Evolutionary conservation across 2,329 filamentous ascomycete species (phyloP), one percentile per base, ranked within the genome.

Genomic region (Zasmidium citrigriseum): DNA sequence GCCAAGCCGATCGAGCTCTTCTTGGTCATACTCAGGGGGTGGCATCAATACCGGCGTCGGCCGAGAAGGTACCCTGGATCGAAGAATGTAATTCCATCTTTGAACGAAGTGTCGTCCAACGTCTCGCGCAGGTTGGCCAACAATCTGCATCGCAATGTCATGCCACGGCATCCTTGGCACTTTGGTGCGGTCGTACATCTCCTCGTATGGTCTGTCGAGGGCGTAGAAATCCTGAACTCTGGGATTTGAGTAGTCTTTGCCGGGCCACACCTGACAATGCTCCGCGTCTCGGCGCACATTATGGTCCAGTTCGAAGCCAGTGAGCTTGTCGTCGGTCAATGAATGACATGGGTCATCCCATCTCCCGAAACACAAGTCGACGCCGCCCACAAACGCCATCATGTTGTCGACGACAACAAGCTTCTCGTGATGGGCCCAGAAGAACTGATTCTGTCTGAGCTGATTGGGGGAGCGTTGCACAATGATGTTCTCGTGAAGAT

Each of bases 381-480:
- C 91, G 34, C 95, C 95, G 60, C 95, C 95, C 50, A 96, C 88
- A 73, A 99, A 98, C 11, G 93, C 95, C 51, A 98, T 87, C 54
- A 93, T 95, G 70, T 98, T 95, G 72, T 99, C 95, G 18, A 99
- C 90, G 44, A 99, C 87, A 70, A 92, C 93, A n/a, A 99, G 84
- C 76, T 99, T 99, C 74, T 99, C 95, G 76, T 99, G 95, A 72
- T 99, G 95, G 1, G 95, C 95, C 82, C 96, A 99, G 80, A 99
- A 99, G 79, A 99, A 99, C 47, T 96, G 96, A 69, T 98, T 98
- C 77, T 99, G 96, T 70, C 96, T 90, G 76, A 98, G 93, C 75
- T 99, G 95, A 68, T 99, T 97, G 0, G 95, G 95, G 2, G 95
- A 98, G 68, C 95, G 83, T 72, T 98, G 92, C 14, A 99, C 92